These are phyloP conservation scores for Aegilops sharonensis DNA, from an alignment of 176 grass and related monocot species.

Conservation along the genomic window DNA sequence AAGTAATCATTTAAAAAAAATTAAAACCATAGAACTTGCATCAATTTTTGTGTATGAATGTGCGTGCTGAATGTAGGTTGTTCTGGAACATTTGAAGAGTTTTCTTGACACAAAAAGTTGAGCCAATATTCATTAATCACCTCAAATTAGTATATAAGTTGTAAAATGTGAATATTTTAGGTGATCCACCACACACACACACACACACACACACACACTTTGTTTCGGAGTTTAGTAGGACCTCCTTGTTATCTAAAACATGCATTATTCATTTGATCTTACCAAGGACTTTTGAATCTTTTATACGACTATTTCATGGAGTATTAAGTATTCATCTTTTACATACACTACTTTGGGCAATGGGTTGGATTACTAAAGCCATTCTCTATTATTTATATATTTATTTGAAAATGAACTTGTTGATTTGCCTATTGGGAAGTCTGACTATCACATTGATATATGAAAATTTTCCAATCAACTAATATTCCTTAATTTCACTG, in stretches of 20 bases:
- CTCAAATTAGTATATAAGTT: background rate
- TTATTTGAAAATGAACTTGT: constrained; percentile 43
- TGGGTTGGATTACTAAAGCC: constrained; percentile 23
- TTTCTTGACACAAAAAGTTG: background rate
- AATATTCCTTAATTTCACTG: background rate
- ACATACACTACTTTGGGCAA: constrained; percentile 62
- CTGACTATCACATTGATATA: background rate
- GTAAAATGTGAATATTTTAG: background rate
- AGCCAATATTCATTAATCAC: background rate
- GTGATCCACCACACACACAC: background rate
- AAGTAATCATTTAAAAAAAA: background rate
- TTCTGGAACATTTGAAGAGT: background rate
- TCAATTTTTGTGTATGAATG: background rate
- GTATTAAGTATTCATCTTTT: constrained; percentile 70
- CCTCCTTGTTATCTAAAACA: background rate
- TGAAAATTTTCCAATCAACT: background rate
- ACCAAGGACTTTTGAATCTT: background rate
- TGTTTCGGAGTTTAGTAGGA: background rate
- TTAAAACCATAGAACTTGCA: background rate
- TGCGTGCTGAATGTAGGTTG: background rate
- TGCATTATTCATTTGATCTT: background rate
- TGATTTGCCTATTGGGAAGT: constrained; percentile 34
- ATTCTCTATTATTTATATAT: constrained; percentile 17
- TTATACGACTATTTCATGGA: constrained; percentile 32
- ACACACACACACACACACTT: background rate